Conservation (phyloP, 805 yeast genomes). For the Ogataea wickerhamii region DNA sequence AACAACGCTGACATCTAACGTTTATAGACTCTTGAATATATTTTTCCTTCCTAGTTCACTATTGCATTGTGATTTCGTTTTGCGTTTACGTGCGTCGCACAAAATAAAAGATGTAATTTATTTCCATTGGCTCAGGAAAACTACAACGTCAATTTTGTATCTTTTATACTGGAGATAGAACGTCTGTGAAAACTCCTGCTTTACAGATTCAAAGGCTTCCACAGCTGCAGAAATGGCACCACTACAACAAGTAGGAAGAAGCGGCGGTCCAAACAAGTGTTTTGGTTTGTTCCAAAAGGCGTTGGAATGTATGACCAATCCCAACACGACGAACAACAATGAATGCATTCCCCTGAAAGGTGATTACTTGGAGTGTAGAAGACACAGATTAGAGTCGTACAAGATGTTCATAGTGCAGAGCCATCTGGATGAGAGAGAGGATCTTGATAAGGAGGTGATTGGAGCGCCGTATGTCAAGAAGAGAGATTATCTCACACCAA, state of each 20-base stretch:
- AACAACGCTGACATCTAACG: too few species aligned
- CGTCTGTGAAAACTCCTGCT: too few species aligned
- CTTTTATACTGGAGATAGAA: too few species aligned
- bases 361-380: conserved; percentile 38
- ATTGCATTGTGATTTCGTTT: too few species aligned
- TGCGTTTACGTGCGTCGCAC: too few species aligned
- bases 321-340: conserved; percentile 27
- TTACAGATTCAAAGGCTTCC: too few species aligned
- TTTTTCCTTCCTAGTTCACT: too few species aligned
- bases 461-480: conserved; percentile 39
- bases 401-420: conserved; percentile 33
- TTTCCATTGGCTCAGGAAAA: background rate
- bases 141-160: background rate
- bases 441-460: conserved; percentile 26
- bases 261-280: conserved; percentile 38
- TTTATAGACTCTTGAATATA: too few species aligned
- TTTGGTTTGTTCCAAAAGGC: conserved; percentile 37
- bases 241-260: conserved; percentile 32
- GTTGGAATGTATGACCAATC: conserved; percentile 37
- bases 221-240: conserved; percentile 29
- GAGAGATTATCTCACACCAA: conserved; percentile 37
- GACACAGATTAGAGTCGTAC: conserved; percentile 35
- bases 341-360: conserved; percentile 32
- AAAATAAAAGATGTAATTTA: too few species aligned
- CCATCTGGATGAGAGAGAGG: conserved; percentile 29